These are phyloP conservation scores for Flammula alnicola DNA, from an alignment of 1,284 basidiomycete genomes.

Conservation along the genomic window DNA sequence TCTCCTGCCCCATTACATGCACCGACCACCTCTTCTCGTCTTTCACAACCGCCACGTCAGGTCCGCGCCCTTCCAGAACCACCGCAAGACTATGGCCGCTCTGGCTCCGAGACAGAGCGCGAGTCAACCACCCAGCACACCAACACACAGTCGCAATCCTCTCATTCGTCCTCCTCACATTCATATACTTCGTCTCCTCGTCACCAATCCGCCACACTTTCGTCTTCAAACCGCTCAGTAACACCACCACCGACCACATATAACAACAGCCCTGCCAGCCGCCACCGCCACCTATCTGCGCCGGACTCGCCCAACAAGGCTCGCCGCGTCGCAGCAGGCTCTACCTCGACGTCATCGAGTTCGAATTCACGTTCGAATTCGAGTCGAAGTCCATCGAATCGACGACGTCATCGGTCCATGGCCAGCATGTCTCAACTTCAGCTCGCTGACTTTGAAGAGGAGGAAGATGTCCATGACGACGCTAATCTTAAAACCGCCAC, in stretches of 20 bases:
- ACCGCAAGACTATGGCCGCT: slow-evolving; percentile 44
- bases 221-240: slow-evolving; percentile 23
- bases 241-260: slow-evolving; percentile 21
- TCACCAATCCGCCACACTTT: slow-evolving; percentile 31
- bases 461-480: slow-evolving; percentile 36
- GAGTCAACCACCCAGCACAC: slow-evolving; percentile 48
- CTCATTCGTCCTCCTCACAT: slow-evolving; percentile 27
- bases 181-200: slow-evolving; percentile 22
- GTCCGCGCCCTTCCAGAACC: slow-evolving; percentile 22
- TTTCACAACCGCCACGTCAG: slow-evolving; percentile 36
- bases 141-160: slow-evolving; percentile 29
- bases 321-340: slow-evolving; percentile 23
- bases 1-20: slow-evolving; percentile 30
- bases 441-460: slow-evolving; percentile 48
- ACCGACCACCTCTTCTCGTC: slow-evolving; percentile 31
- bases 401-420: slow-evolving; percentile 38
- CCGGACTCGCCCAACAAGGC: slow-evolving; percentile 57
- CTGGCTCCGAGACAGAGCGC: slow-evolving; percentile 79
- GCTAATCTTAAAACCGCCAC: slow-evolving; percentile 19
- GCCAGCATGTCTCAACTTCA: slow-evolving; percentile 33
- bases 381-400: slow-evolving; percentile 31
- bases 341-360: slow-evolving; percentile 21
- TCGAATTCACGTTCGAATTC: slow-evolving; percentile 26
- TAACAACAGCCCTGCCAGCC: slow-evolving; percentile 32
- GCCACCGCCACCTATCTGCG: slow-evolving; percentile 54